These are phyloP conservation scores for Neospermospora avenae DNA, from an alignment of 2,329 filamentous ascomycete genomes.

Conservation along the genomic window DNA sequence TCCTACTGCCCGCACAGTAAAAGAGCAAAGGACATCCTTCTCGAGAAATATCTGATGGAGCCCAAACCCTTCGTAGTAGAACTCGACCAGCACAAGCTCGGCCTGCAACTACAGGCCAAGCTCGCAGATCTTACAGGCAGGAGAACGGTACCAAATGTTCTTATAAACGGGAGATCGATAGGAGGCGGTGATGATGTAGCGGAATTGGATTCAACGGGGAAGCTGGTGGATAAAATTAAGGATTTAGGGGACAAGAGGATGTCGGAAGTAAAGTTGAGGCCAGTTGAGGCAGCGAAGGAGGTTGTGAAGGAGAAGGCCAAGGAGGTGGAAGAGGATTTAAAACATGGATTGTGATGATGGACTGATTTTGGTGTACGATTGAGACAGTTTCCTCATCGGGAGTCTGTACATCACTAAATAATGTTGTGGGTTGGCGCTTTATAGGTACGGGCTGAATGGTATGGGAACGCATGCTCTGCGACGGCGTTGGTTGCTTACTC, in stretches of 20 bases:
- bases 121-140: slow-evolving; percentile 73
- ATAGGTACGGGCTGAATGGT: too few species aligned
- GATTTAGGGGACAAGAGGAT: slow-evolving; percentile 67
- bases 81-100: slow-evolving; percentile 78
- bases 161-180: slow-evolving; percentile 84
- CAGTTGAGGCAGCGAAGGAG: slow-evolving; percentile 1
- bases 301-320: background rate
- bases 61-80: slow-evolving; percentile 87
- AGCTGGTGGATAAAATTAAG: slow-evolving; percentile 68
- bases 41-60: slow-evolving; percentile 79
- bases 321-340: background rate
- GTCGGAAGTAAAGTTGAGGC: slow-evolving; percentile 5
- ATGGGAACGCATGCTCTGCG: slow-evolving; percentile 12
- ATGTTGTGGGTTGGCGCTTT: slow-evolving; percentile 11
- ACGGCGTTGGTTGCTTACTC: slow-evolving; percentile 7
- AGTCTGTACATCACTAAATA: background rate
- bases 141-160: slow-evolving; percentile 84
- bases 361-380: background rate
- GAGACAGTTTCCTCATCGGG: background rate
- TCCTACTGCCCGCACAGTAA: slow-evolving; percentile 85
- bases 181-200: slow-evolving; percentile 86
- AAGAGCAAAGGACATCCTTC: slow-evolving; percentile 78
- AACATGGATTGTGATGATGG: slow-evolving; percentile 11
- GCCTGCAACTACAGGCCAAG: slow-evolving; percentile 66
- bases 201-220: slow-evolving; percentile 63